Base-by-base conservation (phyloP, 441 rosid genomes). In the Corymbia citriodora region DNA sequence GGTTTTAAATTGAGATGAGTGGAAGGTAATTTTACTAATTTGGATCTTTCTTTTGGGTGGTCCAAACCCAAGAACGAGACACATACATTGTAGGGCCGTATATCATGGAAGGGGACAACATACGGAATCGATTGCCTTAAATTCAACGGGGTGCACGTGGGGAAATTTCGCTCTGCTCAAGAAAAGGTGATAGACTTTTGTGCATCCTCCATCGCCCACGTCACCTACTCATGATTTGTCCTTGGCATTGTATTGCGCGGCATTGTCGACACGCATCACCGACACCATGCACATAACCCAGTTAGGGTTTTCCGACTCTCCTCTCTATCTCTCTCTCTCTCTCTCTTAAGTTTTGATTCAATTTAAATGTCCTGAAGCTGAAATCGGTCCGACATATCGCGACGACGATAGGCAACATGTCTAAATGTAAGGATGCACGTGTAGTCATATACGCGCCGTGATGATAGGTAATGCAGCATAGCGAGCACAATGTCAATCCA, bases 401-500 rank as follows among this genome's bases (percentile, higher is more conserved):
- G 29, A 40, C 8, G n/a, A 12, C 17, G 29, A 40, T 11, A 74
- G 16, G 85, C 85, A 21, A 40, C 6, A 40, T 40, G 45, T 40
- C 45, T 40, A 40, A 40, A 40, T 40, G 45, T 40, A 40, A 40
- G 45, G 6, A 40, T 4, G n/a, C 65, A 59, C 5, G 65, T 36
- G 27, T 5, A 18, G 82, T 33, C 82, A 10, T 36, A 18, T 10
- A 18, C 12, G 13, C 12, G 14, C 10, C 48, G 27, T 72, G 82
- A 36, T 10, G 15, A 10, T 1, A 3, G 7, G 10, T 5, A 33
- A 8, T 10, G 48, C 13, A 21, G 14, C 16, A 3, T 1, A 10
- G 13, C 14, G 2, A 33, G 13, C 0, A 5, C n/a, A 13, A 74
- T 40, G 10, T 12, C 2, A 1, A 11, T 0, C 1, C 10, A 2